Percentiles rank a stretch among this genome's conserved stretches.
phyloP scores from a whole-genome alignment of 2,329 filamentous ascomycete genomes.

The Xylaria polymorpha region DNA sequence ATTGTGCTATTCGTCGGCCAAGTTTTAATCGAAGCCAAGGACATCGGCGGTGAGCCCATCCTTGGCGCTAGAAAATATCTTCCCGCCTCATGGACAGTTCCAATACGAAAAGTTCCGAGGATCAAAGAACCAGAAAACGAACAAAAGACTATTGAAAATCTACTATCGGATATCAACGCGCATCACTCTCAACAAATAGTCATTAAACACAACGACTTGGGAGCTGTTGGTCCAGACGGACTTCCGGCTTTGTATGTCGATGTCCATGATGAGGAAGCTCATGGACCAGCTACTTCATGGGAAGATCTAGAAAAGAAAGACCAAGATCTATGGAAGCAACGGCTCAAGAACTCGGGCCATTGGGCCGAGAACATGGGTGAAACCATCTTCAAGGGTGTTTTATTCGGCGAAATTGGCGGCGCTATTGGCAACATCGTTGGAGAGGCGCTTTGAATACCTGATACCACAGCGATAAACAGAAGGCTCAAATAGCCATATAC shows the following conservation, averaged over 20 bases:
- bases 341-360: slow-evolving; percentile 75
- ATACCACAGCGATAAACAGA: slow-evolving; percentile 21
- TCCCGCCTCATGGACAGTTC: slow-evolving; percentile 55
- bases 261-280: slow-evolving; percentile 59
- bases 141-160: slow-evolving; percentile 48
- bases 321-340: slow-evolving; percentile 74
- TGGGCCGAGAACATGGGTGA: slow-evolving; percentile 86
- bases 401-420: slow-evolving; percentile 79
- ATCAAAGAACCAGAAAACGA: slow-evolving; percentile 20
- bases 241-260: slow-evolving; percentile 54
- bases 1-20: slow-evolving; percentile 72
- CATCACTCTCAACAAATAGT: slow-evolving; percentile 54
- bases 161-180: slow-evolving; percentile 52
- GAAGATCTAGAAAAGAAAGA: slow-evolving; percentile 74
- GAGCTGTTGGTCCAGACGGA: slow-evolving; percentile 43
- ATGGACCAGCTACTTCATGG: slow-evolving; percentile 72
- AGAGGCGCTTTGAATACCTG: slow-evolving; percentile 50
- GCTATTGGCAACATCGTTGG: slow-evolving; percentile 66
- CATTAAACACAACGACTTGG: slow-evolving; percentile 49
- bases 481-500: slow-evolving; percentile 25
- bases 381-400: slow-evolving; percentile 77
- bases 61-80: slow-evolving; percentile 67
- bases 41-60: slow-evolving; percentile 65
- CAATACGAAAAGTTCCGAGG: slow-evolving; percentile 50
- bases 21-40: slow-evolving; percentile 72